Conservation (phyloP, 2,329 filamentous ascomycete species). For the Nemania diffusa region DNA sequence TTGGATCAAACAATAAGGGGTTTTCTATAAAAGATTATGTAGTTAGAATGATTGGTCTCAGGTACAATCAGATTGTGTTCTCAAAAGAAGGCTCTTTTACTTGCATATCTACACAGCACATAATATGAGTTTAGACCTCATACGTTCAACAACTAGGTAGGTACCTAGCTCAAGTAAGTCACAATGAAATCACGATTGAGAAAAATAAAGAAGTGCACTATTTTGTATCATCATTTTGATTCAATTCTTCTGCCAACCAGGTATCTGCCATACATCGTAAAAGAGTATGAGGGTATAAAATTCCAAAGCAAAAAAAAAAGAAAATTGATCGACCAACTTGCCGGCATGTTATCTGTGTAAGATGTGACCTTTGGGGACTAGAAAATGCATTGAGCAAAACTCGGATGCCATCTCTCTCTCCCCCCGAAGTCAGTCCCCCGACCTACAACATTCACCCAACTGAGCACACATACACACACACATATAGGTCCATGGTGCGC, state of each 20-base stretch:
- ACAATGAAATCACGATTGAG: not conserved
- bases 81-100: not conserved
- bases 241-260: constrained; percentile 4
- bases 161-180: not conserved
- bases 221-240: not conserved
- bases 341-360: not conserved
- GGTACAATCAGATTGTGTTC: no score
- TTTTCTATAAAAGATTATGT: not conserved
- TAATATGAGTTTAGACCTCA: not conserved
- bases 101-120: not conserved
- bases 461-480: not conserved
- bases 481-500: not conserved
- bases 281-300: constrained; percentile 27
- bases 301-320: constrained; percentile 2
- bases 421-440: not conserved
- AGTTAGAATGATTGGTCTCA: not conserved
- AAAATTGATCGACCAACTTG: not conserved
- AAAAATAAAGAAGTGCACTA: not conserved
- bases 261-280: constrained; percentile 11
- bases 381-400: not conserved
- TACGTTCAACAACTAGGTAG: not conserved
- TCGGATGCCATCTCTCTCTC: not conserved
- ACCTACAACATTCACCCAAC: not conserved
- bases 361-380: not conserved
- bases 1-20: not conserved